Evolutionary conservation across 2,329 filamentous ascomycete genomes (phyloP).

Genomic region (Exophiala alcalophila): DNA sequence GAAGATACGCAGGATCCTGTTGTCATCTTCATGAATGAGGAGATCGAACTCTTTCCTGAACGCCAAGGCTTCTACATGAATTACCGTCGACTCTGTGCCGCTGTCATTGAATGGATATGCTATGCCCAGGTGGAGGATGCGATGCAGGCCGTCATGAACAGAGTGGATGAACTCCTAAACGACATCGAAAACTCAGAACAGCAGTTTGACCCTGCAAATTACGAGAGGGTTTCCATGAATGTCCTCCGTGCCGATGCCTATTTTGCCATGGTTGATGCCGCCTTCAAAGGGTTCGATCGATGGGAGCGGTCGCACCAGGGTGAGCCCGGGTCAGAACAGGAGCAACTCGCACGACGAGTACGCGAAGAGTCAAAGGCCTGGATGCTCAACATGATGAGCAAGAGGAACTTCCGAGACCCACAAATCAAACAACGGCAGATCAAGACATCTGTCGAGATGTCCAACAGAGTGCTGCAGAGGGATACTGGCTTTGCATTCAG

Average conservation of each 20-base stretch:
- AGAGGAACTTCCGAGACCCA: constrained; percentile 61
- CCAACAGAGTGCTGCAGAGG: constrained; percentile 73
- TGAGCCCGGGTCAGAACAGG: constrained; percentile 46
- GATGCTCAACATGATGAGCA: constrained; percentile 40
- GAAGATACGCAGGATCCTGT: constrained; percentile 78
- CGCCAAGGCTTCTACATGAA: constrained; percentile 93
- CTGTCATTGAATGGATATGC: constrained; percentile 83
- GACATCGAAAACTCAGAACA: constrained; percentile 40
- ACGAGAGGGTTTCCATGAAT: constrained; percentile 45
- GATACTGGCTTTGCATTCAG: constrained; percentile 80
- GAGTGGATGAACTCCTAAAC: constrained; percentile 70
- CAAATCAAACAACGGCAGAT: constrained; percentile 77
- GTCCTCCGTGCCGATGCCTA: constrained; percentile 81
- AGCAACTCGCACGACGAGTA: constrained; percentile 39
- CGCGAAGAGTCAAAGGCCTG: constrained; percentile 42
- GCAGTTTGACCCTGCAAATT: constrained; percentile 39
- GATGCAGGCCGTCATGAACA: constrained; percentile 78
- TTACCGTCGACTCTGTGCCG: constrained; percentile 84
- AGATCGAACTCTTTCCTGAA: constrained; percentile 92
- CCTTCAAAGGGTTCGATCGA: constrained; percentile 82
- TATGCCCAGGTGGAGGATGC: constrained; percentile 79
- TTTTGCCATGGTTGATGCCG: constrained; percentile 83
- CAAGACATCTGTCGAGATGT: constrained; percentile 79
- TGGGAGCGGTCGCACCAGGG: constrained; percentile 61
- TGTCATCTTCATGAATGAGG: constrained; percentile 79